These are phyloP conservation scores for Gentiana dahurica DNA, from an alignment of 257 asterid genomes.

Conservation along the genomic window DNA sequence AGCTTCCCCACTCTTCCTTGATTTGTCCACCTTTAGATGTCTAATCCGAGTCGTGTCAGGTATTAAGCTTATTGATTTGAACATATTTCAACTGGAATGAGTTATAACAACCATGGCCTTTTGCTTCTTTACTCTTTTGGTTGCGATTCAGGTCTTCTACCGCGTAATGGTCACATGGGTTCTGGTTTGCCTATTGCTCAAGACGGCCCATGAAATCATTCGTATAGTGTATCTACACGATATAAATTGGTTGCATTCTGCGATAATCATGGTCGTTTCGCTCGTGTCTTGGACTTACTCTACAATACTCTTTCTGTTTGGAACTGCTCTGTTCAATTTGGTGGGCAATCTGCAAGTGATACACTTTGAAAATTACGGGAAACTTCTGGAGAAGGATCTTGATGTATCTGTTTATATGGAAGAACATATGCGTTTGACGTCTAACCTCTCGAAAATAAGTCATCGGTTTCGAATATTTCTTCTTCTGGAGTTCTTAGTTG, in stretches of 20 bases:
- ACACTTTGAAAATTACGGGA: constrained; percentile 65
- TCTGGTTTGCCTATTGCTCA: constrained; percentile 45
- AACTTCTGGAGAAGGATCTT: constrained; percentile 60
- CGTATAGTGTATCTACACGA: constrained; percentile 45
- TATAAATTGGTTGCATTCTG: constrained; percentile 43
- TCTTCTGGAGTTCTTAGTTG: constrained; percentile 55
- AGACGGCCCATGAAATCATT: constrained; percentile 52
- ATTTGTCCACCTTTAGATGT: too few relatives aligned
- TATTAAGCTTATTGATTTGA: too few relatives aligned
- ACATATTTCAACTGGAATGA: too few relatives aligned
- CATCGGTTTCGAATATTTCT: constrained; percentile 75
- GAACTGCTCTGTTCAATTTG: constrained; percentile 60
- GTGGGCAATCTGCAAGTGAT: constrained; percentile 71
- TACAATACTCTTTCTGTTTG: constrained; percentile 54
- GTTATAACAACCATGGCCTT: too few relatives aligned
- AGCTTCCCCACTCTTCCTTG: too few relatives aligned
- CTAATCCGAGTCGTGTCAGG: too few relatives aligned
- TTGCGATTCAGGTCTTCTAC: constrained; percentile 46
- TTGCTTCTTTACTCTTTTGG: constrained; percentile 7
- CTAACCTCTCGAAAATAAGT: constrained; percentile 62
- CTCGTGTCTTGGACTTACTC: constrained; percentile 65
- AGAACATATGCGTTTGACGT: constrained; percentile 61
- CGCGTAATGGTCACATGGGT: constrained; percentile 49
- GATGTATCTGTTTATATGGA: constrained; percentile 65
- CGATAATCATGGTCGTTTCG: constrained; percentile 27